Evolutionary conservation across 2,329 filamentous ascomycete genomes (phyloP), one percentile per base, ranked within the genome.

Genomic region (Cucurbitaria berberidis): DNA sequence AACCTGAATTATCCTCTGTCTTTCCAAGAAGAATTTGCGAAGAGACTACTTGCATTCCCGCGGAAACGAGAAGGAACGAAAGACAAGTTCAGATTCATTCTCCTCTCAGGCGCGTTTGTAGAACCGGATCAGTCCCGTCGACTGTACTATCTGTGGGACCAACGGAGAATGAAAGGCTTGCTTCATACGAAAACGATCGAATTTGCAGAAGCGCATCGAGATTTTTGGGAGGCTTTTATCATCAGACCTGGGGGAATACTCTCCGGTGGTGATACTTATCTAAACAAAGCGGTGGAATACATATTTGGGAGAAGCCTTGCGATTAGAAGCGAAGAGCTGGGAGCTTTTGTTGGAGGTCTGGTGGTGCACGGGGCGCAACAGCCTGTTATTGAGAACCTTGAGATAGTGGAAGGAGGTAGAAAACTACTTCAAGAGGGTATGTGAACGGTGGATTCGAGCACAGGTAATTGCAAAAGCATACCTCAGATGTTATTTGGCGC

Each of bases 201-300:
- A 22, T 53, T 63, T 34, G 62, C 62, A 11, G 45, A 57, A 24
- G 18, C 32, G 32, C 43, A 59, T 39, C 26, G 24, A 3, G 49
- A 57, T 10, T 9, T 40, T 10, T 64, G 61, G 56, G 52, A 57
- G 13, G 53, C 61, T 2, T 48, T 55, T 35, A 27, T 65, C 16
- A 18, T 66, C 21, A 61, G 54, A 35, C 64, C 64, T 13, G 61
- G 56, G 6, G 59, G 59, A 2, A 48, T 66, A 5, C 19, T 51
- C 1, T 48, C 49, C 7, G 53, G 48, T 8, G 51, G 52, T 0
- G 13, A 54, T 10, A 45, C 36, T 16, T 18, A 36, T 8, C 16
- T 22, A 10, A 50, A 53, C 9, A 40, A 24, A 18, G 38, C 35
- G 21, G 41, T 30, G 7, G 51, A 45, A 27, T 40, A 1, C 6